Conservation (phyloP, 805 yeast genomes). For the Candida taoyuanica region DNA sequence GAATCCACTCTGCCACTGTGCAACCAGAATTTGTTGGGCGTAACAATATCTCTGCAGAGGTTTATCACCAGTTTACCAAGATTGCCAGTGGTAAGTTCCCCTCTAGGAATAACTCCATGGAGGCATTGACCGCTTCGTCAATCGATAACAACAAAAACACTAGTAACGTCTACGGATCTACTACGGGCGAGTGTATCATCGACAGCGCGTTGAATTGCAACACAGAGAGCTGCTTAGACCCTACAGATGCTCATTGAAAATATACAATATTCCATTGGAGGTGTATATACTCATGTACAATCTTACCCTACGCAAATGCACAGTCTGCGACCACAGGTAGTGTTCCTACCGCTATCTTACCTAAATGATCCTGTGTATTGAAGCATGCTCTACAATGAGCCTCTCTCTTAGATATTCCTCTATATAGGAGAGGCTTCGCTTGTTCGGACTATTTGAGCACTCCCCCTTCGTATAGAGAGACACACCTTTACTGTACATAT, state of each 20-base stretch:
- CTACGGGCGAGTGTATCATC: constrained; percentile 39
- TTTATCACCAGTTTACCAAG: constrained; percentile 31
- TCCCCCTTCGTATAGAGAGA: too few relatives aligned
- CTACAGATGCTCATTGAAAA: not conserved
- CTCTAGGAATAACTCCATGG: constrained; percentile 17
- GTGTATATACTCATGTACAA: too few relatives aligned
- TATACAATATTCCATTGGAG: not conserved
- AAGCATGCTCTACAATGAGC: too few relatives aligned
- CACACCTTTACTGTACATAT: too few relatives aligned
- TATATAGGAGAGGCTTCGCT: too few relatives aligned
- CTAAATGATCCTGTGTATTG: too few relatives aligned
- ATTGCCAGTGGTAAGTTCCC: constrained; percentile 31
- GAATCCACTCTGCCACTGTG: constrained; percentile 89
- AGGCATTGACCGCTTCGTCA: constrained; percentile 7
- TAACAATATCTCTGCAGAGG: constrained; percentile 28
- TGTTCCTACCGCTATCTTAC: too few relatives aligned
- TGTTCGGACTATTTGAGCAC: too few relatives aligned
- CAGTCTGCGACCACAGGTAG: too few relatives aligned
- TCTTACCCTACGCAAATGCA: too few relatives aligned
- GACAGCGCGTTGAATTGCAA: constrained; percentile 52
- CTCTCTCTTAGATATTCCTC: too few relatives aligned
- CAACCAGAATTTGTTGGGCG: constrained; percentile 79
- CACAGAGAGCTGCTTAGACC: constrained; percentile 37
- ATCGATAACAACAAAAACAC: constrained; percentile 5
- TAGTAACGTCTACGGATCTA: constrained; percentile 31